These are phyloP conservation scores for Penicillium cinerascens DNA, from an alignment of 495 filamentous ascomycete genomes.

Conservation along the genomic window DNA sequence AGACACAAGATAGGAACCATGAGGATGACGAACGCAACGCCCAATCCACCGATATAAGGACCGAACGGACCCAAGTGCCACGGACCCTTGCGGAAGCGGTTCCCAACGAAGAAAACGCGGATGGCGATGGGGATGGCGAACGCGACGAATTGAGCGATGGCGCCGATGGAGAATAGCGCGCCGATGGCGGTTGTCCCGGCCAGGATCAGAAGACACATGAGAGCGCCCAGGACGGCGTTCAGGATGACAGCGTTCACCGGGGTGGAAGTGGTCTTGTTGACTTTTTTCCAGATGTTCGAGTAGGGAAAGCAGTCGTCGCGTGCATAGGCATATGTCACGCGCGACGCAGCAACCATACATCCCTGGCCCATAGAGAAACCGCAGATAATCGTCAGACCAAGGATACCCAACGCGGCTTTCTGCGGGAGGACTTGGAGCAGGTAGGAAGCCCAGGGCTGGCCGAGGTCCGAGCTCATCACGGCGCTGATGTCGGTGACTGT, in stretches of 20 bases:
- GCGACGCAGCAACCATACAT: constrained; percentile 76
- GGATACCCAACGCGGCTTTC: constrained; percentile 61
- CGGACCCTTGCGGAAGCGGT: constrained; percentile 65
- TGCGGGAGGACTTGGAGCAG: constrained; percentile 66
- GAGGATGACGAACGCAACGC: constrained; percentile 60
- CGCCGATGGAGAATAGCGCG: constrained; percentile 74
- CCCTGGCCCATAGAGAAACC: constrained; percentile 81
- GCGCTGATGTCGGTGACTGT: constrained; percentile 65
- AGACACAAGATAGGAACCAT: constrained; percentile 77
- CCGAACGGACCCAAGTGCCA: constrained; percentile 70
- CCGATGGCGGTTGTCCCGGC: constrained; percentile 64
- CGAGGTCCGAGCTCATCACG: constrained; percentile 60
- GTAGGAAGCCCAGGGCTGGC: constrained; percentile 76
- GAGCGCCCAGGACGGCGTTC: constrained; percentile 61
- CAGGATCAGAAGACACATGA: constrained; percentile 66
- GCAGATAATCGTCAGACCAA: constrained; percentile 69
- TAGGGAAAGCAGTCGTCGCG: constrained; percentile 72
- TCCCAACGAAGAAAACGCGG: constrained; percentile 67
- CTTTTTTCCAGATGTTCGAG: constrained; percentile 62
- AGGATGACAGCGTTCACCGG: constrained; percentile 79
- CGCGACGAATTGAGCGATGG: constrained; percentile 69
- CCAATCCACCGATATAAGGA: constrained; percentile 57
- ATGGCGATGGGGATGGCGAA: constrained; percentile 76
- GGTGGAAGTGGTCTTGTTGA: constrained; percentile 63
- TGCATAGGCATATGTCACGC: constrained; percentile 78